Conservation (phyloP, 192 early-diverging fungal genomes). For the Coemansia sp. region DNA sequence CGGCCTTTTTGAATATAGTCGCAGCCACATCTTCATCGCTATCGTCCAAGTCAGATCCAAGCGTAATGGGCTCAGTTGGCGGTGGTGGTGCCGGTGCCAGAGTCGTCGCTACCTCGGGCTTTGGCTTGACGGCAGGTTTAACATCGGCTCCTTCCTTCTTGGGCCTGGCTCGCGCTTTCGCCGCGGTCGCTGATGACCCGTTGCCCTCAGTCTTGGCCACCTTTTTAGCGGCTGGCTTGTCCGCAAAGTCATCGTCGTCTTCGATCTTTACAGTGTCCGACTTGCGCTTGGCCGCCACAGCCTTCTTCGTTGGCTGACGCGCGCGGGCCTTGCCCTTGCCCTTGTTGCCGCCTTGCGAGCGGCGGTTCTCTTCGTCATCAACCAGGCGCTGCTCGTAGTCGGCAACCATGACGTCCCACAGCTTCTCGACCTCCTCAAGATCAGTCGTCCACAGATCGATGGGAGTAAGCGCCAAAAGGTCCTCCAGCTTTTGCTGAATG, state of each 20-base stretch:
- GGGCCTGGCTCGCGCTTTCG: neutral
- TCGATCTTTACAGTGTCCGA: conserved; percentile 38
- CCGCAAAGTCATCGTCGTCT: conserved; percentile 8
- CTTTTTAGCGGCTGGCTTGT: conserved; percentile 17
- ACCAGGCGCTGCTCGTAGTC: conserved; percentile 41
- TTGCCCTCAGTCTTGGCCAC: conserved; percentile 15
- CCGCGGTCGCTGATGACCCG: neutral
- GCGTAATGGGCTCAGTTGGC: conserved; percentile 19
- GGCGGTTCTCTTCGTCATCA: conserved; percentile 47
- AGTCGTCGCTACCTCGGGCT: neutral
- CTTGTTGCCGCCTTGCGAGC: conserved; percentile 25
- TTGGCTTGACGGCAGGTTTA: conserved; percentile 14
- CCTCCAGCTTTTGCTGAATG: conserved; percentile 71
- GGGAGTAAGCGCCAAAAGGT: conserved; percentile 64
- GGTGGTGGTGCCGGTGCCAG: neutral
- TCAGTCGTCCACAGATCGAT: conserved; percentile 84
- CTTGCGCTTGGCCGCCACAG: conserved; percentile 49
- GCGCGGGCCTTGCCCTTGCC: conserved; percentile 37
- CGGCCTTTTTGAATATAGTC: conserved; percentile 41
- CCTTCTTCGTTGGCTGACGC: conserved; percentile 28
- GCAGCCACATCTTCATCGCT: conserved; percentile 50
- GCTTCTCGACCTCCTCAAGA: conserved; percentile 76
- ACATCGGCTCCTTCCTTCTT: conserved; percentile 18
- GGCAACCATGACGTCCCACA: conserved; percentile 70
- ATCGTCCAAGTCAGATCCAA: conserved; percentile 53